Evolutionary conservation across 1,284 basidiomycete species (phyloP).

Genomic region (Cutaneotrichosporon curvatum): DNA sequence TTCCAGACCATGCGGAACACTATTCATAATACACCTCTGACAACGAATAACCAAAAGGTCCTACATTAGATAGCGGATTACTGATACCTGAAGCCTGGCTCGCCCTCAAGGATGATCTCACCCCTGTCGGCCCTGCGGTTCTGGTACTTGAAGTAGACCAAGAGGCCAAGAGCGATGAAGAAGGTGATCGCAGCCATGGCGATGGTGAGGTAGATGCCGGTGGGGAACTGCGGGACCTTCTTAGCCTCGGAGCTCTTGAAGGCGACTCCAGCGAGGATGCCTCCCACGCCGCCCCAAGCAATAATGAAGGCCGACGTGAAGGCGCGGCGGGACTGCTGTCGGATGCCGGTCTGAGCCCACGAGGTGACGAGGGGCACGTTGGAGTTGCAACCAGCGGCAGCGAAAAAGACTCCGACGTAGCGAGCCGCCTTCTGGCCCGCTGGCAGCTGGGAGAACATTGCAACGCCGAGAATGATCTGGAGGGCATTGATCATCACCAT

Average conservation of each 20-base stretch:
- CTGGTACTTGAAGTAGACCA: conserved; percentile 6
- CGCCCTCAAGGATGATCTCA: conserved; percentile 8
- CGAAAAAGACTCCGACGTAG: conserved; percentile 46
- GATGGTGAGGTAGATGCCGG: conserved; percentile 16
- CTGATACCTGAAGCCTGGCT: conserved; percentile 12
- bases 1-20: too few relatives aligned
- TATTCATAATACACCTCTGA: too few relatives aligned
- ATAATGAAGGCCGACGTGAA: conserved; percentile 44
- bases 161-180: neutral
- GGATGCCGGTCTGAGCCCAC: conserved; percentile 46
- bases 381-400: conserved; percentile 37
- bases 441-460: conserved; percentile 16
- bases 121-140: conserved; percentile 11
- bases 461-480: conserved; percentile 10
- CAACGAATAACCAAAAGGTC: too few relatives aligned
- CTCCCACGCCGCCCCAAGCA: conserved; percentile 47
- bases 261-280: conserved; percentile 30
- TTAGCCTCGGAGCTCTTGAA: conserved; percentile 13
- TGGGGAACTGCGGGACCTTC: conserved; percentile 4
- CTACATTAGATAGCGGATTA: neutral
- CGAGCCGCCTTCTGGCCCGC: conserved; percentile 27
- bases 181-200: conserved; percentile 8
- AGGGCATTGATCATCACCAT: conserved; percentile 8
- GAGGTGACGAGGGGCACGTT: conserved; percentile 37
- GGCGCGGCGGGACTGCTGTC: conserved; percentile 43